A percentile compares a stretch with the other conserved stretches of the same genome.
These are phyloP conservation scores for Sutorius eximius DNA, from an alignment of 1,284 basidiomycete genomes.

Conservation along the genomic window DNA sequence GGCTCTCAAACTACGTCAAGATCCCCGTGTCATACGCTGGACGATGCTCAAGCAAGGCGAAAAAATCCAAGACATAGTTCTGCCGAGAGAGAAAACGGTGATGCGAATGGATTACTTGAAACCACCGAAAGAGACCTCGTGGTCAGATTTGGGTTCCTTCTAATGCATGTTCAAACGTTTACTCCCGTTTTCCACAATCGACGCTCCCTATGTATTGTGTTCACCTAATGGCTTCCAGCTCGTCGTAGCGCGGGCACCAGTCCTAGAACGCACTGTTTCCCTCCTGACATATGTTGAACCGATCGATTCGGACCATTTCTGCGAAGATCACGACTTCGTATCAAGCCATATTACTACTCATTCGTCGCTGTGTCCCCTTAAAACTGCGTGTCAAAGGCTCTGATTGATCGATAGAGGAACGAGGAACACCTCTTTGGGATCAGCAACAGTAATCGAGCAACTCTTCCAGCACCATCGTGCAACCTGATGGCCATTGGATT, in stretches of 20 bases:
- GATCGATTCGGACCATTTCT: too few species aligned
- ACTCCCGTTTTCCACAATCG: background rate
- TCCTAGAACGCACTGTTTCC: background rate
- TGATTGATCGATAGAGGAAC: background rate
- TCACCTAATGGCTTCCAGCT: constrained; percentile 4
- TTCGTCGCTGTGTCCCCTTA: background rate
- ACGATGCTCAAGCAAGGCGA: constrained; percentile 80
- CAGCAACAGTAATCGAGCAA: too few species aligned
- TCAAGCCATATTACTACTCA: background rate
- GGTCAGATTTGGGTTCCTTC: constrained; percentile 26
- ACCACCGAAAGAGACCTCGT: constrained; percentile 24
- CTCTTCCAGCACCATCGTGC: background rate
- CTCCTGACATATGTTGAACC: too few species aligned
- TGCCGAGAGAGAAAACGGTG: constrained; percentile 38
- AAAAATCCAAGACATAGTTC: constrained; percentile 65
- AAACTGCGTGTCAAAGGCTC: background rate
- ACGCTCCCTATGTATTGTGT: background rate
- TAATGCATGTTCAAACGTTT: background rate
- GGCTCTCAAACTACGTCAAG: constrained; percentile 66
- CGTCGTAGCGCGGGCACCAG: background rate
- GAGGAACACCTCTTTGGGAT: too few species aligned
- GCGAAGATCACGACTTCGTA: background rate
- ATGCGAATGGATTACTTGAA: constrained; percentile 30
- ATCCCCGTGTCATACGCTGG: constrained; percentile 82
- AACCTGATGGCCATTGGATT: background rate